Evolutionary conservation across 768 basidiomycete genomes (phyloP), one percentile per base, ranked within the genome.

Genomic region (Amanita jacksonii): DNA sequence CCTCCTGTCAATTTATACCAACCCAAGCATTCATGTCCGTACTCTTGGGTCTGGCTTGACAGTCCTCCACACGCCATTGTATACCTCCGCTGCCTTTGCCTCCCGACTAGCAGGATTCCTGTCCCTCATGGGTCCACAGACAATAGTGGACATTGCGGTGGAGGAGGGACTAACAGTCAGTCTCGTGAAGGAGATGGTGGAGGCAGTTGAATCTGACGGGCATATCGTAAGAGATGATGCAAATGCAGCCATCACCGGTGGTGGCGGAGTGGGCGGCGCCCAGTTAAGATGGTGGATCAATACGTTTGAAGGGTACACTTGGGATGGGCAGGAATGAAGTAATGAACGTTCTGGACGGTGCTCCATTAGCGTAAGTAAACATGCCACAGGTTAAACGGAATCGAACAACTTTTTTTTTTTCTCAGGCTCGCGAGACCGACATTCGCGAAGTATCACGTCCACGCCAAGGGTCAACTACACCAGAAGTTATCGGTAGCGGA

Each of bases 31-130:
- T 48, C 65, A 68, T 28, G 66, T 69, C 28, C 77, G 88, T 33
- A 73, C 70, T 3, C 85, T 98, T 56, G 56, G 70, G 6, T 85
- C 86, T 0, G 85, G 85, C 0, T 68, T 96, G 1, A 71, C 69
- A 8, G 88, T 97, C 25, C 69, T 98, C 0, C 88, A 94, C 60
- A 88, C 85, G 1, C 87, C 91, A 3, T 69, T 69, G 1, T 96
- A 81, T 63, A 70, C 81, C 0, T 73, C 73, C 27, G 64, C 68
- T 0, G 72, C 81, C 0, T 92, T 98, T 55, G 64, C 79, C 0
- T 65, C 75, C 2, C 79, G 91, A 8, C 65, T 93, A 2, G 67
- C 73, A 1, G 61, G 73, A 1, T 60, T 73, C 31, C 60, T 94
- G 15, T 56, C 67, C 9, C 63, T 77, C 27, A 55, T 59, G 0